A percentile compares a stretch with the other conserved stretches of the same genome.
These are phyloP conservation scores for Chaetomium globosum DNA, from an alignment of 2,329 filamentous ascomycete genomes.

Conservation along the genomic window DNA sequence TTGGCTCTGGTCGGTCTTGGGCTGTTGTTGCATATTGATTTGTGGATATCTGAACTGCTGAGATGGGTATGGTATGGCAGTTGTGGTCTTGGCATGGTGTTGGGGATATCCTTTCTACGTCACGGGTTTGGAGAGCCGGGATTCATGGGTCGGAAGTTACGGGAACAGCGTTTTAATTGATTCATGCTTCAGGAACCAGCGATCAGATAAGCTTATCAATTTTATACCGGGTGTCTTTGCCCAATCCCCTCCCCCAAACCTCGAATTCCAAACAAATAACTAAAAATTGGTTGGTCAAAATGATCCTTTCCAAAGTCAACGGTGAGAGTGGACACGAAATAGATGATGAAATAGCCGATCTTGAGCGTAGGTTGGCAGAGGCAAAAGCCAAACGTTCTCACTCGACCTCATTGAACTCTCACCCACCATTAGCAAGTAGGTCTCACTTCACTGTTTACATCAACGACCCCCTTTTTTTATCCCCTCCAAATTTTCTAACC, in stretches of 20 bases:
- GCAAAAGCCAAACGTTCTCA: constrained; percentile 46
- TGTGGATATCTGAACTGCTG: neutral
- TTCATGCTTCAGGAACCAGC: constrained; percentile 18
- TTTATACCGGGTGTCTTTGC: neutral
- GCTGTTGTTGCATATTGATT: neutral
- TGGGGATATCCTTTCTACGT: constrained; percentile 21
- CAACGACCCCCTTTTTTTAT: neutral
- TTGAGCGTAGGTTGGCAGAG: constrained; percentile 54
- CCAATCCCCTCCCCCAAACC: neutral
- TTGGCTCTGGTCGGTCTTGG: neutral
- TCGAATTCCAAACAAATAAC: neutral
- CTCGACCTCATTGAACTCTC: neutral
- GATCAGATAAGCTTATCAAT: constrained; percentile 29
- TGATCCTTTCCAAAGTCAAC: neutral
- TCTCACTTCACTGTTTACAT: neutral
- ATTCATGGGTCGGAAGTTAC: constrained; percentile 2
- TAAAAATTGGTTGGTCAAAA: constrained; percentile 10
- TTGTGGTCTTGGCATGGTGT: constrained; percentile 24
- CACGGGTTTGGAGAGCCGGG: neutral
- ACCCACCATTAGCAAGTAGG: constrained; percentile 18
- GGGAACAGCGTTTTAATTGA: constrained; percentile 25
- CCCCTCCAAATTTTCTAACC: neutral
- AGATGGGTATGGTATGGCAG: neutral
- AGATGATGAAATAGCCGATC: constrained; percentile 59
- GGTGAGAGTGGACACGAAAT: constrained; percentile 36